Base-by-base conservation (phyloP, 345 rosid species). In the Pugionium cornutum region DNA sequence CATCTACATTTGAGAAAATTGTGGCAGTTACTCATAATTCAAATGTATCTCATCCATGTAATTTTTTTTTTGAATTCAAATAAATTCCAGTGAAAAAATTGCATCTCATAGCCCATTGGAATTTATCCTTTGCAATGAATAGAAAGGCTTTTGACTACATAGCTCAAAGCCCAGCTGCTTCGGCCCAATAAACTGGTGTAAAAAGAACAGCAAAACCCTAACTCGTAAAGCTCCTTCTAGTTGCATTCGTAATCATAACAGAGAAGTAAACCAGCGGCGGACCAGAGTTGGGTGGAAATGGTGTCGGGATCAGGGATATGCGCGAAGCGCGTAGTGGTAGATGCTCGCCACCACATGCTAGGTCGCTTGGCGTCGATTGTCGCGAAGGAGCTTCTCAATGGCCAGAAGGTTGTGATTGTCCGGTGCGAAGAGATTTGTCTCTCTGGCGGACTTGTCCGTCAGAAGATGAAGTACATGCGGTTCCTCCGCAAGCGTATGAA, bases 401-500 rank as follows among this genome's bases (percentile, higher is more conserved):
- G 98, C 7, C 92, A 91, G 80, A 85, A 82, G 32, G 95, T 91
- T 44, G 94, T 83, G 42, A 91, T 83, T 31, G 95, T 89, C 1
- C 70, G 95, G 10, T 91, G 90, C 69, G 98, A 91, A 69, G 89
- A 86, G 82, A 86, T 88, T 32, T 82, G 98, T 77, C 63, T 91
- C 69, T 88, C 95, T 1, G 94, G 95, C 4, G 98, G 92, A 2
- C 82, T 91, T 29, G 96, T 86, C 6, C 70, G 98, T 62, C 92
- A 91, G 75, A 91, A 91, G 73, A 88, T 88, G 96, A 91, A 91
- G 80, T 89, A 83, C 78, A 46, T 86, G 84, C 54, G 98, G 33
- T 91, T 91, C 58, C 83, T 91, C n/a, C 84, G 97, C 48, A 86
- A 91, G 79, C 88, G 91, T 41, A 91, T 91, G 97, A 91, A 88